Evolutionary conservation across 1,139 yeast species (phyloP).

Genomic region (Candida tropicalis): DNA sequence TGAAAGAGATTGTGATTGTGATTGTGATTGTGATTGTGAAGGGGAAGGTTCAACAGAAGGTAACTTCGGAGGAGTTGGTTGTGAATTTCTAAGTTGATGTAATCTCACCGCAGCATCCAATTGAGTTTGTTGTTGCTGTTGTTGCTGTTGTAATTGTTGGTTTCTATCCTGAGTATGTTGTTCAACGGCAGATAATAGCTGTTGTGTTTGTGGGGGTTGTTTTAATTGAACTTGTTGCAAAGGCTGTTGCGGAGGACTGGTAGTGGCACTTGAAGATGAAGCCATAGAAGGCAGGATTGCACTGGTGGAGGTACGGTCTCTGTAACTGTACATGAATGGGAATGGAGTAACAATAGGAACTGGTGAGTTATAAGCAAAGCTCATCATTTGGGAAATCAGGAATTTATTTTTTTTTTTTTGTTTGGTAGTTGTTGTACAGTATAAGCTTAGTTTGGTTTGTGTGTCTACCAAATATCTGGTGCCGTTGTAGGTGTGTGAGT

Average conservation of each 20-base stretch:
- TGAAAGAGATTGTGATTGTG: not conserved
- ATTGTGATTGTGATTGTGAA: not conserved
- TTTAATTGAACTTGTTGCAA: not conserved
- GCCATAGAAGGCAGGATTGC: not conserved
- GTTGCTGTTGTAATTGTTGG: not conserved
- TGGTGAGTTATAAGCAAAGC: slow-evolving; percentile 2
- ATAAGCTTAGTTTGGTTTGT: slow-evolving; percentile 1
- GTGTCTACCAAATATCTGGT: slow-evolving; percentile 1
- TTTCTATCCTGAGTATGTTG: no score
- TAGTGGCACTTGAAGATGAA: not conserved
- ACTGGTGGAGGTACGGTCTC: slow-evolving; percentile 1
- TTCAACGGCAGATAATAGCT: no score
- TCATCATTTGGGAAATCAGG: slow-evolving; percentile 1
- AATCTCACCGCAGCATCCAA: slow-evolving; percentile 6
- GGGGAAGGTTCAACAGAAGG: slow-evolving; percentile 1
- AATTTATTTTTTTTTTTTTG: not conserved
- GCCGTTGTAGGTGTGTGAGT: not conserved
- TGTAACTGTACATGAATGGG: slow-evolving; percentile 1
- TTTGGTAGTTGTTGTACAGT: not conserved
- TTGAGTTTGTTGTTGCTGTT: not conserved
- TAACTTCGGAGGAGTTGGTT: not conserved
- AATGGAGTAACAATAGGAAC: slow-evolving; percentile 1
- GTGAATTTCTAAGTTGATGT: slow-evolving; percentile 3
- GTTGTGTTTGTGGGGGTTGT: slow-evolving; percentile 1
- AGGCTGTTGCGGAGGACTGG: slow-evolving; percentile 1